Base-by-base conservation (phyloP, 1,284 basidiomycete genomes). In the Xanthoconium separans region DNA sequence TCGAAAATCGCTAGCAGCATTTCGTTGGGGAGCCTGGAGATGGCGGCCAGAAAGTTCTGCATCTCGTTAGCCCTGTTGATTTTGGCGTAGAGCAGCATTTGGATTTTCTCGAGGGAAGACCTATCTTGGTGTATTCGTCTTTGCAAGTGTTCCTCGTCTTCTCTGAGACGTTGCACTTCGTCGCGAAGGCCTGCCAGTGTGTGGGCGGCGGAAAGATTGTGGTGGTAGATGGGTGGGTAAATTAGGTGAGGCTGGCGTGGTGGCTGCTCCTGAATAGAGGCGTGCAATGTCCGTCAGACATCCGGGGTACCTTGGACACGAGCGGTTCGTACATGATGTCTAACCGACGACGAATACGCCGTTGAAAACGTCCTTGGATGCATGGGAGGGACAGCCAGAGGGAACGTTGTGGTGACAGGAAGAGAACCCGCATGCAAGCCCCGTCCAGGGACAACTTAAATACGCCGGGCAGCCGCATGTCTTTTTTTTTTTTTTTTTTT, bases 1-100 rank as follows among this genome's bases (percentile, higher is more conserved):
- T 71, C 66, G 15, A 68, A 71, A 18, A 68, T 62, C 5, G 58
- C 55, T 4, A 71, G 57, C 10, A 70, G 36, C 45, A 70, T 68
- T 48, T 68, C 66, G 39, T 70, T 66, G 1, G 66, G 66, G 37
- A 70, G 59, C 42, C 45, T 65, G 12, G 66, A 68, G 36, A 69
- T 52, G 36, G 65, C 61, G 2, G 66, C 70, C 11, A 68, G 48
- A 18, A 58, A 61, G 54, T 66, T 68, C 16, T 65, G 66, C 50
- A 68, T 55, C 50, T 70, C 66, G 44, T 65, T 71, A 11, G 66
- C 68, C 41, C 56, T 70, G 48, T 64, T 61, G 20, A 61, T 56
- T 36, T 55, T 58, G 37, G 45, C 11, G 29, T 61, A 57, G 27
- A 67, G 12, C 15, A 33, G 9, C 1, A 45, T 30, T 27, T 67